Evolutionary conservation across 2,329 filamentous ascomycete genomes (phyloP).

Genomic region (Colletotrichum salicis): DNA sequence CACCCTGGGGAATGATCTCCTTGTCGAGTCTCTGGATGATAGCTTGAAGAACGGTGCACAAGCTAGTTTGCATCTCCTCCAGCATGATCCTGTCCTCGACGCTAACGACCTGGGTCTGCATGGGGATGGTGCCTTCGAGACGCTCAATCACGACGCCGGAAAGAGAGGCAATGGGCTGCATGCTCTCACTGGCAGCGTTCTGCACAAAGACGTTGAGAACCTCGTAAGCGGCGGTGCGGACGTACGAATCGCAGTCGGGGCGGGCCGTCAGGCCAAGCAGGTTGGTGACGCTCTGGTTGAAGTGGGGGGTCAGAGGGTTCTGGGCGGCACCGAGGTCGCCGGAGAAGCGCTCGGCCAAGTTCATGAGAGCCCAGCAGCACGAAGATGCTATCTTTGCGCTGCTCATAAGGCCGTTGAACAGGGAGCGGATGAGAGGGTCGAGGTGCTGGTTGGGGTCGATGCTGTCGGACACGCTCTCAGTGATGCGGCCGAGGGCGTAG

Average conservation of each 20-base stretch:
- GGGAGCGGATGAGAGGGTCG: constrained; percentile 83
- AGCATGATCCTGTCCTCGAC: constrained; percentile 96
- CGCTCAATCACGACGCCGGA: constrained; percentile 91
- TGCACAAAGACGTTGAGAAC: constrained; percentile 95
- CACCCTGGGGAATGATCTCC: constrained; percentile 89
- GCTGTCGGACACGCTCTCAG: constrained; percentile 89
- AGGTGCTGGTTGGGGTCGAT: constrained; percentile 89
- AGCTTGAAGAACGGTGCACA: constrained; percentile 89
- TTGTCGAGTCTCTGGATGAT: constrained; percentile 92
- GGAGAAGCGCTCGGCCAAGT: constrained; percentile 93
- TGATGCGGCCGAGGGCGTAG: constrained; percentile 95
- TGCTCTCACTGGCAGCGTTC: constrained; percentile 87
- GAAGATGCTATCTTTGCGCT: constrained; percentile 97
- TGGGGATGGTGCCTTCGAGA: constrained; percentile 86
- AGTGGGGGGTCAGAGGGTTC: constrained; percentile 90
- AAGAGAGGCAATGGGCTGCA: constrained; percentile 81
- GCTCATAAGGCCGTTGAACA: constrained; percentile 90
- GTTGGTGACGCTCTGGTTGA: constrained; percentile 89
- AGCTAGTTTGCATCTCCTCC: constrained; percentile 97
- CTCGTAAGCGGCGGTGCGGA: constrained; percentile 96
- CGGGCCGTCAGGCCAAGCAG: constrained; percentile 88
- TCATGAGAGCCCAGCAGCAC: constrained; percentile 99
- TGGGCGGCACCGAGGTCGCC: constrained; percentile 80
- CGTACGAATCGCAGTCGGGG: constrained; percentile 83
- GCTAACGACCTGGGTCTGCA: constrained; percentile 94